Conservation (phyloP, 257 asterid species). For the Capsicum rhomboideum region DNA sequence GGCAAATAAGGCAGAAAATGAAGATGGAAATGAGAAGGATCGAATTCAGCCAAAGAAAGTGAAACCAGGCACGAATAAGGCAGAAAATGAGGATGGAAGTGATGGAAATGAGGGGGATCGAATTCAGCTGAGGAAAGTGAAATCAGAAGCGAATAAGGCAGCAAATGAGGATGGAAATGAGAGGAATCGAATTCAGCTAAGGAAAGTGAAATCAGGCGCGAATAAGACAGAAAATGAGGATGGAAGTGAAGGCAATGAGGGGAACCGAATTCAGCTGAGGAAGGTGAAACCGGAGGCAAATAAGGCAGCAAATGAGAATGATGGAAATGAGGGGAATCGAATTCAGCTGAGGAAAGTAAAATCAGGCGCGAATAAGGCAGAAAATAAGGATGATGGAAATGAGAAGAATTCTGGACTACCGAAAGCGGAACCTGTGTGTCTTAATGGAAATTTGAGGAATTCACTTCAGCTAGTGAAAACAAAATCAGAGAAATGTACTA, state of each 20-base stretch:
- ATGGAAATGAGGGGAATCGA: neutral
- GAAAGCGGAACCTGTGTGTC: neutral
- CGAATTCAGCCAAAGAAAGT: neutral
- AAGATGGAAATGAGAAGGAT: neutral
- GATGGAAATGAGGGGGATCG: too few relatives aligned
- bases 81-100: too few relatives aligned
- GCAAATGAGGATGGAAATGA: neutral
- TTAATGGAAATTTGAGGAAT: neutral
- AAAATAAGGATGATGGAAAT: neutral
- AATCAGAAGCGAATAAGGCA: conserved; percentile 13
- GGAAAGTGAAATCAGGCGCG: neutral
- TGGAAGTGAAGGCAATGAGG: too few relatives aligned
- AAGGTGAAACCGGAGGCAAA: neutral
- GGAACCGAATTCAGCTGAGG: neutral
- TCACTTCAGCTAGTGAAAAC: conserved; percentile 4
- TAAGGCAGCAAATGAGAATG: conserved; percentile 9
- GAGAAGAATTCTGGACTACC: conserved; percentile 12
- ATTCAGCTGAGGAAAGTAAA: conserved; percentile 13
- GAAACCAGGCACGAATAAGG: conserved; percentile 15
- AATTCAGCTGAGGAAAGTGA: conserved; percentile 9
- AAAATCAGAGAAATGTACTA: neutral
- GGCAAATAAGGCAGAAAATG: too few relatives aligned
- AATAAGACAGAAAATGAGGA: conserved; percentile 5
- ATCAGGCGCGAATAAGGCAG: conserved; percentile 14
- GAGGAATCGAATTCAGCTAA: neutral